These are phyloP conservation scores for Penicillium cataractarum DNA, from an alignment of 495 filamentous ascomycete genomes.

Conservation along the genomic window DNA sequence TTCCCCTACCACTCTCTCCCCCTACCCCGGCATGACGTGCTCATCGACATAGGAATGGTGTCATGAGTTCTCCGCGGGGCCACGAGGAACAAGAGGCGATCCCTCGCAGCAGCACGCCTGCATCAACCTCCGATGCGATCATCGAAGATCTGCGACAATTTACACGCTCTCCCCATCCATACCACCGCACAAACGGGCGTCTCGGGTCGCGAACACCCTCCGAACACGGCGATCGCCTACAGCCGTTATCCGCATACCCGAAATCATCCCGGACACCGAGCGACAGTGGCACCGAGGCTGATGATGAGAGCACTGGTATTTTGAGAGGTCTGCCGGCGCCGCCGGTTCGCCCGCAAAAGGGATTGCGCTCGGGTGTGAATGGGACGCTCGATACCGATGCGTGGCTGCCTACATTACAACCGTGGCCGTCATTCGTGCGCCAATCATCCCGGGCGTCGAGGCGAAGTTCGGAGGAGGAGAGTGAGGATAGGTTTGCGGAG, in stretches of 20 bases:
- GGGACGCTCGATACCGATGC: conserved; percentile 37
- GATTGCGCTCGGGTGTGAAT: conserved; percentile 60
- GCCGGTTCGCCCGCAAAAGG: conserved; percentile 70
- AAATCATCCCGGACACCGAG: conserved; percentile 62
- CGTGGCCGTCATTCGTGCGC: conserved; percentile 45
- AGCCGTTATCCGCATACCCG: conserved; percentile 28
- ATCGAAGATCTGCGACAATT: conserved; percentile 50
- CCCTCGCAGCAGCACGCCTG: conserved; percentile 29
- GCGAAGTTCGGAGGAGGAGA: conserved; percentile 46
- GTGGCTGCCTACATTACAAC: conserved; percentile 41
- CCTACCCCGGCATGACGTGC: conserved; percentile 39
- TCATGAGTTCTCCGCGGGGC: conserved; percentile 44
- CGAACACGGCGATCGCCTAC: conserved; percentile 33
- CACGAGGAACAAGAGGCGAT: conserved; percentile 40
- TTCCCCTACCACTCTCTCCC: not conserved
- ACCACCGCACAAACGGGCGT: conserved; percentile 56
- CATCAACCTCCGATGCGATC: conserved; percentile 24
- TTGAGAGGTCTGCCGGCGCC: conserved; percentile 82
- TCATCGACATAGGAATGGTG: conserved; percentile 41
- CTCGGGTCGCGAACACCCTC: conserved; percentile 28
- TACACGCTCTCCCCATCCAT: conserved; percentile 79
- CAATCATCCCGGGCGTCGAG: conserved; percentile 37
- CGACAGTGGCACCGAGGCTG: conserved; percentile 89
- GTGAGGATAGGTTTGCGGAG: conserved; percentile 31
- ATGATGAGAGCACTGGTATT: conserved; percentile 75